Evolutionary conservation across 2,329 filamentous ascomycete species (phyloP).

Genomic region (Botrytis aclada): DNA sequence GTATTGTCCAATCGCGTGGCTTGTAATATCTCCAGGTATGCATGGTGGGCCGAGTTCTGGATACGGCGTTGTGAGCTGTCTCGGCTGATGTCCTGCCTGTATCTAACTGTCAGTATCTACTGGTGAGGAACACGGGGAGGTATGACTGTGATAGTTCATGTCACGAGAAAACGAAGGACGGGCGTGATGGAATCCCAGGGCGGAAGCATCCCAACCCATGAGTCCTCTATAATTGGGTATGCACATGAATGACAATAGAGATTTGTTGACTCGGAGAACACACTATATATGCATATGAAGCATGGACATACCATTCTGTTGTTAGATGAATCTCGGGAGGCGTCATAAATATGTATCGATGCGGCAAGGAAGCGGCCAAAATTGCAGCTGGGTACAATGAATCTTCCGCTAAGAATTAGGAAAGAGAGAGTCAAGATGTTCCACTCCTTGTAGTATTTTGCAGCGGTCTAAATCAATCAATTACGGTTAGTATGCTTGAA

Average conservation of each 20-base stretch:
- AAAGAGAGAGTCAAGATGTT: background rate
- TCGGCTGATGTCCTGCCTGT: constrained; percentile 9
- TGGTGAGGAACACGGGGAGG: background rate
- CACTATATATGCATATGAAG: background rate
- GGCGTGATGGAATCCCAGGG: background rate
- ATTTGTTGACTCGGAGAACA: background rate
- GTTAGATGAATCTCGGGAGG: too few species aligned
- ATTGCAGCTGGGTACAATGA: background rate
- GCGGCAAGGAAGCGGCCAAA: background rate
- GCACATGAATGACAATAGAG: background rate
- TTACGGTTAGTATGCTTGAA: background rate
- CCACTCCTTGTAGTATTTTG: background rate
- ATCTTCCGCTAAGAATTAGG: background rate
- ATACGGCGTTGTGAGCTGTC: background rate
- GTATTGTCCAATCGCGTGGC: background rate
- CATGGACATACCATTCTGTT: background rate
- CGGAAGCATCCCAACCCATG: background rate
- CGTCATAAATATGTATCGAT: background rate
- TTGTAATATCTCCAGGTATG: background rate
- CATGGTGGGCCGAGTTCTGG: background rate
- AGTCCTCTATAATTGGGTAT: background rate
- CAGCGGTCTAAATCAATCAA: background rate
- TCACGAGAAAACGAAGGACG: too few species aligned
- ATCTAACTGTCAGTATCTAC: background rate
- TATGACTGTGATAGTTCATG: too few species aligned